phyloP scores from a whole-genome alignment of 768 basidiomycete species.

The Panus rudis region DNA sequence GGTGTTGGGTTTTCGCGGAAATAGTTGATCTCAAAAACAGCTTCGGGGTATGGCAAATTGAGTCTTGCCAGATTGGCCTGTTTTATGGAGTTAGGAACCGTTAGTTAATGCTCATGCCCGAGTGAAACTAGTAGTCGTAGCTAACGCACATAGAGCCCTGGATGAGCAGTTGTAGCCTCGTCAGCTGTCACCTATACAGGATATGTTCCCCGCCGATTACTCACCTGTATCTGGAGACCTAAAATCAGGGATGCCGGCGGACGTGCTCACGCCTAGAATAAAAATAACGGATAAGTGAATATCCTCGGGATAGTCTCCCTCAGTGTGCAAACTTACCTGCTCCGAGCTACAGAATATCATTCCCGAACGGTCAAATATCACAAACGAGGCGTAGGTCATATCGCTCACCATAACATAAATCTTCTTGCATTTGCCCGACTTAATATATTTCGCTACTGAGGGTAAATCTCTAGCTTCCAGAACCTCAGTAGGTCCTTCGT shows the following conservation, averaged over 20 bases:
- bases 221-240: conserved; percentile 36
- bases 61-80: conserved; percentile 74
- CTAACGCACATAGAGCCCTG: conserved; percentile 18
- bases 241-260: conserved; percentile 48
- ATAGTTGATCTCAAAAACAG: conserved; percentile 89
- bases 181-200: too few relatives aligned
- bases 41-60: conserved; percentile 87
- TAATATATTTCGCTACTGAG: conserved; percentile 58
- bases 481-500: conserved; percentile 18
- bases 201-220: too few relatives aligned
- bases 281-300: too few relatives aligned
- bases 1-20: conserved; percentile 76
- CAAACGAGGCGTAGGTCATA: conserved; percentile 5
- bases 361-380: neutral
- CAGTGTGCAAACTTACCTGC: conserved; percentile 41
- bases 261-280: conserved; percentile 32
- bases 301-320: neutral
- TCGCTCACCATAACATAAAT: conserved; percentile 64
- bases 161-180: too few relatives aligned
- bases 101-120: neutral
- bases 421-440: conserved; percentile 59
- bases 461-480: conserved; percentile 33
- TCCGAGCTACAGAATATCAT: conserved; percentile 41
- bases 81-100: conserved; percentile 1
- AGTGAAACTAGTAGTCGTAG: too few relatives aligned